Evolutionary conservation across 106 monocot species (phyloP).

Genomic region (Dioscorea alata): DNA sequence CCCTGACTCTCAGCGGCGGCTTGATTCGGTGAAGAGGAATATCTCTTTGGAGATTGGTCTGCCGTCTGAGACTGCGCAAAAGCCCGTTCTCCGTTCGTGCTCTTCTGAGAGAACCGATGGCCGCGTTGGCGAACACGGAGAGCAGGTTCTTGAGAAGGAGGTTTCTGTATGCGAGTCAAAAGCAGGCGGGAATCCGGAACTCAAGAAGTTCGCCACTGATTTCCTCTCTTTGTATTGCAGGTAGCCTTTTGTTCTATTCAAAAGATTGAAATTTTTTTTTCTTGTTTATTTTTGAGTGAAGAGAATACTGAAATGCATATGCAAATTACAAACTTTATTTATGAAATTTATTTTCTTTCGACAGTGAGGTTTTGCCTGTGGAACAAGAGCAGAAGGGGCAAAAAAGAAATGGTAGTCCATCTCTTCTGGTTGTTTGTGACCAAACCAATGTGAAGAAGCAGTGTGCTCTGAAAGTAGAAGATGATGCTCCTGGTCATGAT

Average conservation of each 20-base stretch:
- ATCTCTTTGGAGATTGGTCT: conserved; percentile 33
- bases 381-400: conserved; percentile 30
- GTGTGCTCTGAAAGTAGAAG: conserved; percentile 8
- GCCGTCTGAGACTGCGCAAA: background rate
- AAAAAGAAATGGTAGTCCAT: conserved; percentile 66
- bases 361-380: conserved; percentile 32
- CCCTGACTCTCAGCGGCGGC: conserved; percentile 12
- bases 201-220: conserved; percentile 73
- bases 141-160: background rate
- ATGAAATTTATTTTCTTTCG: background rate
- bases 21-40: conserved; percentile 32
- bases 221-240: conserved; percentile 94
- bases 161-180: background rate
- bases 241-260: conserved; percentile 16
- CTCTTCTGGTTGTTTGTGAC: conserved; percentile 34
- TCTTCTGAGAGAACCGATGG: background rate
- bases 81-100: background rate
- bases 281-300: background rate
- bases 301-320: too few relatives aligned
- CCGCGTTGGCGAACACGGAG: background rate
- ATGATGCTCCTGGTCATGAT: conserved; percentile 1
- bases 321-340: background rate
- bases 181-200: conserved; percentile 27
- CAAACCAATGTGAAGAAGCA: conserved; percentile 49
- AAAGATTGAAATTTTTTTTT: background rate